These are phyloP conservation scores for Leishmania lainsoni DNA, from an alignment of 208 protist species.

Conservation along the genomic window DNA sequence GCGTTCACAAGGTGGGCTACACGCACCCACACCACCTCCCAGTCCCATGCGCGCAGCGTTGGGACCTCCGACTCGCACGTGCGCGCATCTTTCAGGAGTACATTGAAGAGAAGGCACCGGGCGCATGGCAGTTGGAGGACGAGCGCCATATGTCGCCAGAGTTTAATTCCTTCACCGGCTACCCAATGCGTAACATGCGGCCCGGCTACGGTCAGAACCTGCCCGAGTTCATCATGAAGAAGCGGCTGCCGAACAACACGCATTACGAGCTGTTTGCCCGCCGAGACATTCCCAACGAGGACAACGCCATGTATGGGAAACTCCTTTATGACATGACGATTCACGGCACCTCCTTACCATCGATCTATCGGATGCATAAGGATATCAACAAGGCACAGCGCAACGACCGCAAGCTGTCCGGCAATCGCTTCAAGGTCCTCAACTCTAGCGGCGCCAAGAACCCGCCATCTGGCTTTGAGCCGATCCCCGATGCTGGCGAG, in stretches of 20 bases:
- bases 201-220: slow-evolving; percentile 87
- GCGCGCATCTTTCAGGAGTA: slow-evolving; percentile 92
- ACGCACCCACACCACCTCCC: slow-evolving; percentile 63
- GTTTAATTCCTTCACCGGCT: slow-evolving; percentile 90
- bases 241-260: slow-evolving; percentile 89
- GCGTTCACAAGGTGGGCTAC: slow-evolving; percentile 82
- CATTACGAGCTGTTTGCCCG: slow-evolving; percentile 91
- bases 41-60: slow-evolving; percentile 86
- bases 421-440: slow-evolving; percentile 86
- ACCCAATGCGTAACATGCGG: slow-evolving; percentile 85
- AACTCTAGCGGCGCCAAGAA: slow-evolving; percentile 79
- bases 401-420: slow-evolving; percentile 89
- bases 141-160: slow-evolving; percentile 90
- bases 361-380: slow-evolving; percentile 91
- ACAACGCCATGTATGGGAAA: slow-evolving; percentile 93
- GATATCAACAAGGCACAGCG: slow-evolving; percentile 92
- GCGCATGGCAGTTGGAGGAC: slow-evolving; percentile 91
- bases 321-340: slow-evolving; percentile 87
- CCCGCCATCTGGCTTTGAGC: slow-evolving; percentile 81
- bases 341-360: slow-evolving; percentile 84
- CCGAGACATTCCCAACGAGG: slow-evolving; percentile 86
- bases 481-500: slow-evolving; percentile 74
- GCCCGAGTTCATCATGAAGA: slow-evolving; percentile 90
- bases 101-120: slow-evolving; percentile 87
- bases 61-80: slow-evolving; percentile 82